phyloP scores from a whole-genome alignment of 768 basidiomycete species.

The Punctularia strigosozonata region DNA sequence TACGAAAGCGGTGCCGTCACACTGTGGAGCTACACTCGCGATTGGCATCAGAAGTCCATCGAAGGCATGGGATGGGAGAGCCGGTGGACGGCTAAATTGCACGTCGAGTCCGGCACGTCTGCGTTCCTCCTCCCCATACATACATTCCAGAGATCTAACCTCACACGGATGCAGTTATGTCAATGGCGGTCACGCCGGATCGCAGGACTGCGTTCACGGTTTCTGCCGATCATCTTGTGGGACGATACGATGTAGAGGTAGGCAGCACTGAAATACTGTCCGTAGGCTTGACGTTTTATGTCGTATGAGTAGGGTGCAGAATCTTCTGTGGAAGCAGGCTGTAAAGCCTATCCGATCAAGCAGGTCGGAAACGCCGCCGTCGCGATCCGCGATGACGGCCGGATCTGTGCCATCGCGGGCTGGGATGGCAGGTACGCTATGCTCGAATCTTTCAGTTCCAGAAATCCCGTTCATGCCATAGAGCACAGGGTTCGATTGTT shows the following conservation, averaged over 20 bases:
- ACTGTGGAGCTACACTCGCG: conserved; percentile 38
- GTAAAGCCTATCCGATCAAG: conserved; percentile 45
- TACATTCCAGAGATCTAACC: not conserved
- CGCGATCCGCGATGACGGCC: conserved; percentile 64
- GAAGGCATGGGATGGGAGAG: conserved; percentile 67
- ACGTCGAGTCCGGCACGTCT: conserved; percentile 59
- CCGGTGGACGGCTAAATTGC: conserved; percentile 54
- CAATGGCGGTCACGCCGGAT: conserved; percentile 58
- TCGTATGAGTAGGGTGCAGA: not conserved
- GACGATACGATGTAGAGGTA: conserved; percentile 50
- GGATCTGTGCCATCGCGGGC: conserved; percentile 78
- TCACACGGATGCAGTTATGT: conserved; percentile 57
- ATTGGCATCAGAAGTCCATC: conserved; percentile 36
- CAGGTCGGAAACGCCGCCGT: conserved; percentile 71
- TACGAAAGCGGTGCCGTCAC: conserved; percentile 88
- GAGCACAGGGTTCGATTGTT: conserved; percentile 75
- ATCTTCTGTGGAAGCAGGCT: conserved; percentile 8
- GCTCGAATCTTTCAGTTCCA: not conserved
- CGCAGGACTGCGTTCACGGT: conserved; percentile 59
- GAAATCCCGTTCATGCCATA: not conserved
- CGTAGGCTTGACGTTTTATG: not conserved
- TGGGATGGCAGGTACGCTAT: conserved; percentile 83
- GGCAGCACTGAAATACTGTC: conserved; percentile 8
- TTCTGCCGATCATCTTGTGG: conserved; percentile 74
- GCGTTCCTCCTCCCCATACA: not conserved